These are phyloP conservation scores for Blastomyces emzantsi DNA, from an alignment of 2,329 filamentous ascomycete genomes.

Conservation along the genomic window DNA sequence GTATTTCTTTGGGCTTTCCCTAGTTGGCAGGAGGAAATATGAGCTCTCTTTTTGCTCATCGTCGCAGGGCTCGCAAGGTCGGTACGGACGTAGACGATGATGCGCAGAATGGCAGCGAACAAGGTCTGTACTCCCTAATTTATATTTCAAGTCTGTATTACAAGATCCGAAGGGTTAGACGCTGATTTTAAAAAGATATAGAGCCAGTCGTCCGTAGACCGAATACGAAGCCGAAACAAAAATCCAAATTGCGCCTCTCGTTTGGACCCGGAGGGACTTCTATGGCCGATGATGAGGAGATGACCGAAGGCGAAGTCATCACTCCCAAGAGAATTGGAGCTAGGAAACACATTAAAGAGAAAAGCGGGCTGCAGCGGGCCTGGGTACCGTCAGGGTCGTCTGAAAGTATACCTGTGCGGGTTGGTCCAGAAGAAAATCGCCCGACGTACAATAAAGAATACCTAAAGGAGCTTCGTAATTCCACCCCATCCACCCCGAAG, in stretches of 20 bases:
- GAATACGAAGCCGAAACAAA: conserved; percentile 53
- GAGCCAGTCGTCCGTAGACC: conserved; percentile 48
- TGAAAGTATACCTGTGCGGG: conserved; percentile 49
- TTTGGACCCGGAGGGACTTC: conserved; percentile 58
- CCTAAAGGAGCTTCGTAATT: conserved; percentile 73
- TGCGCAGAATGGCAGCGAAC: conserved; percentile 23
- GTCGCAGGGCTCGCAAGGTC: conserved; percentile 68
- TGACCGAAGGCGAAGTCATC: conserved; percentile 42
- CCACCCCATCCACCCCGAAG: conserved; percentile 73
- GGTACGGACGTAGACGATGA: conserved; percentile 59
- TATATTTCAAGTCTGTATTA: conserved; percentile 18
- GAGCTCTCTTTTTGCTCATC: conserved; percentile 48
- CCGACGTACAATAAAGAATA: conserved; percentile 82
- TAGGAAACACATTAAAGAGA: conserved; percentile 56
- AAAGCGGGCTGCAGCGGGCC: conserved; percentile 54
- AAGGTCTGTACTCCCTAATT: conserved; percentile 34
- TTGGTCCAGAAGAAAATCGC: conserved; percentile 56
- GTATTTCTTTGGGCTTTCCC: not conserved
- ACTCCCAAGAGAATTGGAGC: conserved; percentile 56
- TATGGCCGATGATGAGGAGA: conserved; percentile 45
- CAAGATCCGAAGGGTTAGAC: conserved; percentile 18
- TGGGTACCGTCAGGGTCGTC: conserved; percentile 38
- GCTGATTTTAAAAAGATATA: conserved; percentile 33
- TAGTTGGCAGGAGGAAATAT: conserved; percentile 31
- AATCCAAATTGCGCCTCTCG: conserved; percentile 64